Conservation (phyloP, 2,329 filamentous ascomycete genomes). For the Coniella vitis region DNA sequence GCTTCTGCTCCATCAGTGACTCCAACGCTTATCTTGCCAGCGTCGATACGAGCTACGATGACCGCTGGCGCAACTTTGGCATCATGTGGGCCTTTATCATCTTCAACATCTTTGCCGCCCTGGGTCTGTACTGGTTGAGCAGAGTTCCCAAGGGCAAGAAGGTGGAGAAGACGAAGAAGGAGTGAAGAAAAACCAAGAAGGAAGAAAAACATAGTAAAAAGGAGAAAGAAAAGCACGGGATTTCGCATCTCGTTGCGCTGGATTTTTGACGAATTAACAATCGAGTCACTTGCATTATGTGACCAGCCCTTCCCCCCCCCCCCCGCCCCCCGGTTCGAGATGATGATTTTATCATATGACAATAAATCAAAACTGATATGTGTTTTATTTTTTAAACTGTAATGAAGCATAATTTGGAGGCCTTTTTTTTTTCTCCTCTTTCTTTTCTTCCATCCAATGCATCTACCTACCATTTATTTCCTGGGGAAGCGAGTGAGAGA, state of each 20-base stretch:
- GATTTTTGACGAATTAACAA: too few species aligned
- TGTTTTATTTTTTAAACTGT: too few species aligned
- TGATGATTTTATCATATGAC: too few species aligned
- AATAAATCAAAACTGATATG: too few species aligned
- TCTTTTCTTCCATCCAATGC: too few species aligned
- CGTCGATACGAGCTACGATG: conserved; percentile 34
- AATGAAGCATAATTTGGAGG: too few species aligned
- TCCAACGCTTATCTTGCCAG: conserved; percentile 29
- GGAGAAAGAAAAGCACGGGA: background rate
- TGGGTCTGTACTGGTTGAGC: conserved; percentile 41
- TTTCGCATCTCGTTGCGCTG: background rate
- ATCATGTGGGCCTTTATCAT: conserved; percentile 43
- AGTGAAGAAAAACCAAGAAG: background rate
- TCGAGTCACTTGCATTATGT: too few species aligned
- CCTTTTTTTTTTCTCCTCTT: too few species aligned
- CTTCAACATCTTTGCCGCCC: conserved; percentile 41
- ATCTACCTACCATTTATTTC: too few species aligned
- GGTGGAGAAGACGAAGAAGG: conserved; percentile 9
- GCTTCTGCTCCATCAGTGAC: conserved; percentile 20
- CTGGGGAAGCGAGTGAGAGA: too few species aligned
- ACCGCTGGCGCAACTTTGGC: conserved; percentile 48
- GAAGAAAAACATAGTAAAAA: background rate
- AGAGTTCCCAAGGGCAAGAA: conserved; percentile 29
- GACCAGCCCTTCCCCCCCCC: too few species aligned
- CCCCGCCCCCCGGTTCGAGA: background rate